Evolutionary conservation across 768 basidiomycete genomes (phyloP).

Genomic region (Suillus spraguei): DNA sequence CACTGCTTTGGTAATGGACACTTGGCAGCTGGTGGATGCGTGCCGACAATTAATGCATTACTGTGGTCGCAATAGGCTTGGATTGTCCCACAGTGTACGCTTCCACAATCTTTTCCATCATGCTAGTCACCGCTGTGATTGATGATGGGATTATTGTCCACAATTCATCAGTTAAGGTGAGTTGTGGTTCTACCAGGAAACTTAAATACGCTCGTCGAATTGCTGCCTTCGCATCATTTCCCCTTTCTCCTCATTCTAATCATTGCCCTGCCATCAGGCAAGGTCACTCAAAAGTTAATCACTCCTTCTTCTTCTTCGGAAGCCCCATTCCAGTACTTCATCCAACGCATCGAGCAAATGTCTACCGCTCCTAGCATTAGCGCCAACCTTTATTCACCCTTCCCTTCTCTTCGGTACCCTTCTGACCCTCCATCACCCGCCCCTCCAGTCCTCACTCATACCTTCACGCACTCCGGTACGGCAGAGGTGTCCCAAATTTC

Average conservation of each 20-base stretch:
- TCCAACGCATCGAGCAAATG: not conserved
- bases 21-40: not conserved
- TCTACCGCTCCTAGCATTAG: no score
- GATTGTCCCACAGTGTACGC: no score
- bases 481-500: no score
- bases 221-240: not conserved
- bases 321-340: not conserved
- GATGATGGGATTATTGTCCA: constrained; percentile 10
- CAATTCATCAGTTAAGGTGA: not conserved
- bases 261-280: not conserved
- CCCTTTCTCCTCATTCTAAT: not conserved
- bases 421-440: no score
- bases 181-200: not conserved
- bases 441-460: no score
- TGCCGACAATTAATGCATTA: no score
- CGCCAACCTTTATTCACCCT: no score
- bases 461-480: no score
- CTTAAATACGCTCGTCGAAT: not conserved
- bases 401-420: no score
- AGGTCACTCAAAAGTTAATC: constrained; percentile 14
- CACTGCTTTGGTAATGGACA: not conserved
- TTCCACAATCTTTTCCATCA: not conserved
- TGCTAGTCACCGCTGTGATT: not conserved
- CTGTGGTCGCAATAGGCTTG: not conserved
- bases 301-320: constrained; percentile 5